Conservation (phyloP, 2,329 filamentous ascomycete genomes). For the Calonectria crousiana region DNA sequence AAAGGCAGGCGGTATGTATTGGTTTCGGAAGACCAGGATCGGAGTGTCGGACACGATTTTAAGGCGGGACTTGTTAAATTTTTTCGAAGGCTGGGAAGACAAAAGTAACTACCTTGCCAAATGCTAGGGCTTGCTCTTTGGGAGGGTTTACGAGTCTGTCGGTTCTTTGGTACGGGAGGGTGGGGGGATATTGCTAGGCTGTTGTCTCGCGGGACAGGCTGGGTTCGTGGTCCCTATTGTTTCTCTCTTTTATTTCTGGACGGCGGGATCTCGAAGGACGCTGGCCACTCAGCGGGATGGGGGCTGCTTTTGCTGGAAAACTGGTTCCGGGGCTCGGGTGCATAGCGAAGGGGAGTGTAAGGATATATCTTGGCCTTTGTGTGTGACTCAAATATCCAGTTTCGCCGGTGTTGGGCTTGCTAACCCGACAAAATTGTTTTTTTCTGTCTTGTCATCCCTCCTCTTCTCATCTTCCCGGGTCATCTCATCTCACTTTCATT, state of each 20-base stretch:
- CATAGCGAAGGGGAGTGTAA: constrained; percentile 60
- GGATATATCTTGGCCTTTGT: constrained; percentile 55
- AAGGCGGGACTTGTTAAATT: constrained; percentile 50
- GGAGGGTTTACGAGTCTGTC: constrained; percentile 45
- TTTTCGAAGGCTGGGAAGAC: constrained; percentile 54
- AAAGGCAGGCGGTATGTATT: constrained; percentile 53
- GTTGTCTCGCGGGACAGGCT: constrained; percentile 34
- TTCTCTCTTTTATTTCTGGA: constrained; percentile 22
- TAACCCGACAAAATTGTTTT: constrained; percentile 41
- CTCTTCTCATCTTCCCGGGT: constrained; percentile 25
- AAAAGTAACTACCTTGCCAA: constrained; percentile 53
- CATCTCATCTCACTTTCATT: constrained; percentile 30
- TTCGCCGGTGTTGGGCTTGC: constrained; percentile 43
- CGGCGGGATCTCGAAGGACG: constrained; percentile 16
- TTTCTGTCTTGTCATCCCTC: constrained; percentile 40
- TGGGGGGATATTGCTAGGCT: constrained; percentile 46
- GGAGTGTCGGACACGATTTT: constrained; percentile 55
- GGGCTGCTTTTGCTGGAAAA: constrained; percentile 57
- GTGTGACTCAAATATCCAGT: constrained; percentile 50
- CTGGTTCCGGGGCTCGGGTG: constrained; percentile 54
- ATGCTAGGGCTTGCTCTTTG: constrained; percentile 49
- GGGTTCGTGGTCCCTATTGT: constrained; percentile 18
- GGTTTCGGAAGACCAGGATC: constrained; percentile 52
- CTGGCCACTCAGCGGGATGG: constrained; percentile 34
- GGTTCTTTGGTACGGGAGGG: constrained; percentile 44